phyloP scores from a whole-genome alignment of 2,329 filamentous ascomycete species.

The Aspergillus fumigatus region DNA sequence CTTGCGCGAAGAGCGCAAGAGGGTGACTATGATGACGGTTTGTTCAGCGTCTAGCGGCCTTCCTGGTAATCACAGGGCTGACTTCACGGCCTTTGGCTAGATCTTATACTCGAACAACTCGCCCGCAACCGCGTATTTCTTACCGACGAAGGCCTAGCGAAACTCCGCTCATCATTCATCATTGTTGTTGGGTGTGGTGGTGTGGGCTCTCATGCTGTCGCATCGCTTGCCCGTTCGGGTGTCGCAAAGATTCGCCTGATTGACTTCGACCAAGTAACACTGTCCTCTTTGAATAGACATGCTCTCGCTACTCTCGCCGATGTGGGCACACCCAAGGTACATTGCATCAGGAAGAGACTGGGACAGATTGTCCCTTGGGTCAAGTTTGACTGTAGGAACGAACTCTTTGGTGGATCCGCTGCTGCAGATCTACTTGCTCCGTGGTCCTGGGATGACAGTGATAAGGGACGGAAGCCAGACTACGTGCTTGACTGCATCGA shows the following conservation, averaged over 20 bases:
- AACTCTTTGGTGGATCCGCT: slow-evolving; percentile 69
- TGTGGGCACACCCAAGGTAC: slow-evolving; percentile 88
- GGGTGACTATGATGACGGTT: slow-evolving; percentile 62
- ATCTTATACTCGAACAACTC: slow-evolving; percentile 89
- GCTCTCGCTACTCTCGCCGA: slow-evolving; percentile 91
- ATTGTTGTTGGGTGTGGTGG: slow-evolving; percentile 90
- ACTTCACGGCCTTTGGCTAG: slow-evolving; percentile 37
- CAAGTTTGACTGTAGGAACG: slow-evolving; percentile 76
- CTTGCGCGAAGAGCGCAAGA: slow-evolving; percentile 57
- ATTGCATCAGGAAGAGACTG: slow-evolving; percentile 72
- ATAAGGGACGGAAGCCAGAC: slow-evolving; percentile 57
- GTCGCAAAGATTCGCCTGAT: slow-evolving; percentile 83
- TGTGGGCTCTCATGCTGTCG: slow-evolving; percentile 86
- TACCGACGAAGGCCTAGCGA: slow-evolving; percentile 71
- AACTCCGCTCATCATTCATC: slow-evolving; percentile 76
- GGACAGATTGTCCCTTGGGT: slow-evolving; percentile 90
- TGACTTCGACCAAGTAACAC: slow-evolving; percentile 95
- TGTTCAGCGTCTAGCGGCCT: background rate
- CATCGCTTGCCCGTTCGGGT: slow-evolving; percentile 81
- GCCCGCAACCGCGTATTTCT: slow-evolving; percentile 91
- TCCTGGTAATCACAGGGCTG: background rate
- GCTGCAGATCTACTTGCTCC: slow-evolving; percentile 64
- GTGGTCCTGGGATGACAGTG: slow-evolving; percentile 52
- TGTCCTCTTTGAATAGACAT: slow-evolving; percentile 93
- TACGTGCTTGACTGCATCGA: slow-evolving; percentile 98